These are phyloP conservation scores for Sphaerulina vaccinii DNA, from an alignment of 2,329 filamentous ascomycete genomes.

Conservation along the genomic window DNA sequence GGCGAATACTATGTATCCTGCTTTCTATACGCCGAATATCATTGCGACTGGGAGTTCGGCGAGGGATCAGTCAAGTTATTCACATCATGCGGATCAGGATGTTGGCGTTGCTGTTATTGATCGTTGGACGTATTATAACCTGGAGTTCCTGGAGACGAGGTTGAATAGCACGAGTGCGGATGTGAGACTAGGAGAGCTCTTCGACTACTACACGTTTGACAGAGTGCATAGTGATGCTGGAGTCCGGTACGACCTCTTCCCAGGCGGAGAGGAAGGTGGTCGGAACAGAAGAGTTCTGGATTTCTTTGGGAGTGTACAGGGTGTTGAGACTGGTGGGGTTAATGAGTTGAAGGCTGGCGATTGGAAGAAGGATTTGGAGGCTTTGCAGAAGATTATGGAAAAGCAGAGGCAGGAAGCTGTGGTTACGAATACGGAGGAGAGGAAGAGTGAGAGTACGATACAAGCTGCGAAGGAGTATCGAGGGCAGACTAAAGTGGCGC, in stretches of 20 bases:
- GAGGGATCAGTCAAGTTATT: conserved; percentile 94
- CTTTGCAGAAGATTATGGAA: conserved; percentile 65
- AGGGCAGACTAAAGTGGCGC: conserved; percentile 6
- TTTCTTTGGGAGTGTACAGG: conserved; percentile 98
- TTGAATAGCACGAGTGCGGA: conserved; percentile 78
- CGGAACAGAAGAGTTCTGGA: conserved; percentile 84
- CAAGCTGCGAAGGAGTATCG: conserved; percentile 6
- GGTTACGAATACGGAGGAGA: conserved; percentile 11
- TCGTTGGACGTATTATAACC: conserved; percentile 96
- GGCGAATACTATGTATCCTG: conserved; percentile 98
- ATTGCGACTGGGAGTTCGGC: conserved; percentile 96
- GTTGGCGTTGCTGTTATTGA: conserved; percentile 98
- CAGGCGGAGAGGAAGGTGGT: conserved; percentile 73
- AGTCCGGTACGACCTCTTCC: conserved; percentile 92
- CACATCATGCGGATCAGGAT: conserved; percentile 96
- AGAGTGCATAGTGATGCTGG: conserved; percentile 95
- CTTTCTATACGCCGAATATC: conserved; percentile 97
- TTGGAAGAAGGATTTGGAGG: conserved; percentile 68
- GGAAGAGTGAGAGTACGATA: conserved; percentile 10
- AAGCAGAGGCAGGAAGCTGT: conserved; percentile 40
- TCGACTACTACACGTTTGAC: conserved; percentile 90
- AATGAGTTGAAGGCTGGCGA: conserved; percentile 45
- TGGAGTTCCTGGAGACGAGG: conserved; percentile 91
- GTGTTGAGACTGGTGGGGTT: conserved; percentile 70
- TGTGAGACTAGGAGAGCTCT: conserved; percentile 87